These are phyloP conservation scores for Entoloma clypeatum DNA, from an alignment of 1,284 basidiomycete species.

Conservation along the genomic window DNA sequence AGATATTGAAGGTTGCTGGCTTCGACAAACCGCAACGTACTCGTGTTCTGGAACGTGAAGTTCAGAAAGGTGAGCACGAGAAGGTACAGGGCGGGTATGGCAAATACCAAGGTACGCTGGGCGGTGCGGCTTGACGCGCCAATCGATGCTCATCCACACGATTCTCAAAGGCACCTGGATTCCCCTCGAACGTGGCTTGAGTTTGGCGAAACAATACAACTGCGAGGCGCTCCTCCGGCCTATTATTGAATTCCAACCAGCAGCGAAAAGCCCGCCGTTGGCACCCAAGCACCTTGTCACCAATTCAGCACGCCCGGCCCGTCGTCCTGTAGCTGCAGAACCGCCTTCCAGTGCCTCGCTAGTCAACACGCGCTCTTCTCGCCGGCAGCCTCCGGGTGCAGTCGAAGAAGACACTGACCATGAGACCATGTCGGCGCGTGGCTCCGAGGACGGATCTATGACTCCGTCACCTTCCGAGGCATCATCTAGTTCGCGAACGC, in stretches of 20 bases:
- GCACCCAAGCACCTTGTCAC: slow-evolving; percentile 95
- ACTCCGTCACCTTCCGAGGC: slow-evolving; percentile 82
- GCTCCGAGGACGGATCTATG: slow-evolving; percentile 79
- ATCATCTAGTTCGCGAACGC: slow-evolving; percentile 85
- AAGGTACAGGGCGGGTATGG: slow-evolving; percentile 99
- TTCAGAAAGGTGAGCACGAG: slow-evolving; percentile 98
- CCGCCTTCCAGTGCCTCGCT: slow-evolving; percentile 30
- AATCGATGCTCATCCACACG: slow-evolving; percentile 4
- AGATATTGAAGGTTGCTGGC: slow-evolving; percentile 98
- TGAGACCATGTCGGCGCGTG: slow-evolving; percentile 58
- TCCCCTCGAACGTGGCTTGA: slow-evolving; percentile 87
- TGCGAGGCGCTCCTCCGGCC: slow-evolving; percentile 88
- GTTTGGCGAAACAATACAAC: slow-evolving; percentile 89
- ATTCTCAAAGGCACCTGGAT: slow-evolving; percentile 89
- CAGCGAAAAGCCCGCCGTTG: slow-evolving; percentile 88
- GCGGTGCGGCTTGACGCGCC: slow-evolving; percentile 14
- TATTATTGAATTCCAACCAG: slow-evolving; percentile 93
- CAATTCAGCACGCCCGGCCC: slow-evolving; percentile 49
- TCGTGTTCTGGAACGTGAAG: slow-evolving; percentile 94
- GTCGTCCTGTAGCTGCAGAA: slow-evolving; percentile 43
- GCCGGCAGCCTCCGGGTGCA: slow-evolving; percentile 42
- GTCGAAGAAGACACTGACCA: slow-evolving; percentile 55
- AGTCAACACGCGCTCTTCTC: slow-evolving; percentile 53
- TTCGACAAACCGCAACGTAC: slow-evolving; percentile 99
- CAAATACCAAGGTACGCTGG: slow-evolving; percentile 90